Evolutionary conservation across 2,329 filamentous ascomycete species (phyloP), one percentile per base, ranked within the genome.

Genomic region (Aspergillus hortae): DNA sequence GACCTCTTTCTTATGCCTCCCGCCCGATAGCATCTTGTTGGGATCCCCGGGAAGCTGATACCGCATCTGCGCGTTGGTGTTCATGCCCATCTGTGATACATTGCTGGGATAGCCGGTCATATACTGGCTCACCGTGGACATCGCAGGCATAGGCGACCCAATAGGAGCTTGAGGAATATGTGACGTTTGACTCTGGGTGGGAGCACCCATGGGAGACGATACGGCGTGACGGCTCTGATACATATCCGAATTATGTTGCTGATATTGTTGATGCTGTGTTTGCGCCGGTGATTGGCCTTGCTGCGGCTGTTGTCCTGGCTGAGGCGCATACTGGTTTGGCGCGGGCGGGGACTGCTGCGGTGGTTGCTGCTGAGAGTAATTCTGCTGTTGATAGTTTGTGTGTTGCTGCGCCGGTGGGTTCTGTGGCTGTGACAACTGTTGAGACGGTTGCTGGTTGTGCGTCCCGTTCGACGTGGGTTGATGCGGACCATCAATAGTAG

Each of bases 1-100:
- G 68, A 89, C 88, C 72, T 90, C 86, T 73, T 88, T 85, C 71
- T 78, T 78, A 68, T 87, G 83, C 62, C 85, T 77, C 44, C 81
- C 82, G 54, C 83, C 81, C 19, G 81, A 81, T 68, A 86, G 77
- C 56, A 84, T 77, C 60, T 80, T 76, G 65, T 72, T 75, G n/a
- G 73, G 69, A 49, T 76, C 71, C 46, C 75, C 77, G 25, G 68
- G 78, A 59, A 72, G 77, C 73, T 70, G 76, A 68, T 67, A 82
- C 73, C 56, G 82, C 74, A 79, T 81, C 56, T 74, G 77, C 61
- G 61, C 54, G 47, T 75, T 74, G 45, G 70, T 70, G 50, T 71
- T 75, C 61, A 68, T 66, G 27, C 61, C 65, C 54, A 65, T 62
- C 46, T 68, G 67, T 44, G 59, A 53, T 40, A 67, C 63, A 32